A percentile compares a stretch with the other conserved stretches of the same genome.
Conservation (phyloP, 2,329 filamentous ascomycete genomes). For the Colletotrichum graminicola region DNA sequence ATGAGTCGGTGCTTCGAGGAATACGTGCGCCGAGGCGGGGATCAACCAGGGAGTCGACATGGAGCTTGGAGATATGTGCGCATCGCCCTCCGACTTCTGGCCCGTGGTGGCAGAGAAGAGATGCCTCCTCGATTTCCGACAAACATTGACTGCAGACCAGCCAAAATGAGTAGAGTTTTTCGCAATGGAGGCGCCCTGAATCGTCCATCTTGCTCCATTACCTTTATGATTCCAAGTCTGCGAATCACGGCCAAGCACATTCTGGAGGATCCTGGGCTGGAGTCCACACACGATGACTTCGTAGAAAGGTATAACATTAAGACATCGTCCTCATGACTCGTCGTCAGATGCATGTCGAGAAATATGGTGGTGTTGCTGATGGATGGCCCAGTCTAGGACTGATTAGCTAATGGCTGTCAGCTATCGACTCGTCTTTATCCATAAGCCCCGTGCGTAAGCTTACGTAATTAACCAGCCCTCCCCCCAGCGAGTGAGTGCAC, state of each 20-base stretch:
- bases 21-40: too few relatives aligned
- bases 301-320: background rate
- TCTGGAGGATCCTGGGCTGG: background rate
- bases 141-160: background rate
- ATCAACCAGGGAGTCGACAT: too few relatives aligned
- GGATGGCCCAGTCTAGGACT: conserved; percentile 4
- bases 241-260: background rate
- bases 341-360: background rate
- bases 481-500: conserved; percentile 18
- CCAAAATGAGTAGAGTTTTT: background rate
- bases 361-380: background rate
- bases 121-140: too few relatives aligned
- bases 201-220: background rate
- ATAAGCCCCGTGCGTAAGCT: background rate
- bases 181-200: background rate
- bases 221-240: background rate
- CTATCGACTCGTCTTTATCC: background rate
- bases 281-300: background rate
- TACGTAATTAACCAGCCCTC: background rate
- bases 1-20: too few relatives aligned
- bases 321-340: conserved; percentile 4
- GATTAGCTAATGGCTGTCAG: background rate
- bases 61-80: too few relatives aligned
- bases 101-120: too few relatives aligned
- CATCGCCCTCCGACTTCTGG: too few relatives aligned